phyloP scores from a whole-genome alignment of 208 protist species.

The Strigomonas galati region DNA sequence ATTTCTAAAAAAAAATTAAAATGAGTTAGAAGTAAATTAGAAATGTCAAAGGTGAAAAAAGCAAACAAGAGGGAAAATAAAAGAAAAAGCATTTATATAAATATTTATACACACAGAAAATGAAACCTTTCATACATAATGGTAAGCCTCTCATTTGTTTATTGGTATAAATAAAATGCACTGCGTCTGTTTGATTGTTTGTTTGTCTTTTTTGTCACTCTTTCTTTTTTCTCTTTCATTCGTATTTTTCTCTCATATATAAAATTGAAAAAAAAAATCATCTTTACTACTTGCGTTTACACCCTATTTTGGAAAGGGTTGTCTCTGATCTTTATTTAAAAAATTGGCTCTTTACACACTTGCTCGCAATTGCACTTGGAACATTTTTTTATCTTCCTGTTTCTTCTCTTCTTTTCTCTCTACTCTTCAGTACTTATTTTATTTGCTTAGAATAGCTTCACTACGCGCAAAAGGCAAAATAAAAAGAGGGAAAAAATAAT shows the following conservation, averaged over 20 bases:
- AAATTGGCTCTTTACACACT: too few relatives aligned
- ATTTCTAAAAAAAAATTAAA: conserved; percentile 33
- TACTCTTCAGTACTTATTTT: too few relatives aligned
- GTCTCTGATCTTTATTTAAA: too few relatives aligned
- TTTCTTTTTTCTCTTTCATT: conserved; percentile 13
- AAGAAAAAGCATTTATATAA: conserved; percentile 19
- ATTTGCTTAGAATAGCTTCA: too few relatives aligned
- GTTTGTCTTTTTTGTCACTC: conserved; percentile 14
- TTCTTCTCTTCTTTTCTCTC: too few relatives aligned
- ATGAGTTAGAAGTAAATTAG: conserved; percentile 1
- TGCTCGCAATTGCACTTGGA: too few relatives aligned
- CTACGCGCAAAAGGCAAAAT: not conserved
- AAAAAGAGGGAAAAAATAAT: not conserved
- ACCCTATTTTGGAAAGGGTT: too few relatives aligned
- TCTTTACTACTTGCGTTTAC: not conserved
- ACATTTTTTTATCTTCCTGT: too few relatives aligned
- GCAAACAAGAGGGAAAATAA: too few relatives aligned
- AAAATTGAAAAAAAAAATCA: conserved; percentile 15
- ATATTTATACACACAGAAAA: conserved; percentile 5
- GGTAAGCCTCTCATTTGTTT: conserved; percentile 7
- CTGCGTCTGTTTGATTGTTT: not conserved
- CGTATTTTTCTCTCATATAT: conserved; percentile 7
- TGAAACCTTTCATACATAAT: conserved; percentile 1
- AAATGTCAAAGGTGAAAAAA: not conserved
- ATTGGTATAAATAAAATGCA: not conserved